A percentile compares a stretch with the other conserved stretches of the same genome.
Evolutionary conservation across 106 monocot species (phyloP).

Genomic region (Apostasia shenzhenica): DNA sequence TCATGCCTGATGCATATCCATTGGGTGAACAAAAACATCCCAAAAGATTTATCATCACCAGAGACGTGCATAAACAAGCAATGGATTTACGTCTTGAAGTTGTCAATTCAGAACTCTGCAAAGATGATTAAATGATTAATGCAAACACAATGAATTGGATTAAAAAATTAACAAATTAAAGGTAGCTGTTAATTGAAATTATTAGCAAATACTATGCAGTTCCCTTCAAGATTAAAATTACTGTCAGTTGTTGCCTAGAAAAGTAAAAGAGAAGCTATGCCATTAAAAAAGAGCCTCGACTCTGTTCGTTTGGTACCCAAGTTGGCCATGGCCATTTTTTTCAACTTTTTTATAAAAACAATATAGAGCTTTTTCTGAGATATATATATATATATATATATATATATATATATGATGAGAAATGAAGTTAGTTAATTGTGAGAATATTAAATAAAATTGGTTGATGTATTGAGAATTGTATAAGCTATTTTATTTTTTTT

Average conservation of each 20-base stretch:
- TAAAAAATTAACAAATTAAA: not conserved
- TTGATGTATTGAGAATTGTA: too few relatives aligned
- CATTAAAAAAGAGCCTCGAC: too few relatives aligned
- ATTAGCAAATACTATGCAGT: not conserved
- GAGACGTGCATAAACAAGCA: constrained; percentile 58
- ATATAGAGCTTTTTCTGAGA: not conserved
- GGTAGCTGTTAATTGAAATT: not conserved
- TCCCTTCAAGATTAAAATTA: not conserved
- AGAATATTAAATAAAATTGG: too few relatives aligned
- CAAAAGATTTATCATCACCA: constrained; percentile 48
- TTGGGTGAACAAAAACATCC: constrained; percentile 17
- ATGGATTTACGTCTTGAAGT: constrained; percentile 66
- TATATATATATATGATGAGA: not conserved
- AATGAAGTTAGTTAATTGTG: too few relatives aligned
- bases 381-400: not conserved
- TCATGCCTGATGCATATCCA: constrained; percentile 27
- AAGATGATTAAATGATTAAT: not conserved
- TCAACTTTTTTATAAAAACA: not conserved
- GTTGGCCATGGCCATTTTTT: too few relatives aligned
- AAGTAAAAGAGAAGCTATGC: not conserved
- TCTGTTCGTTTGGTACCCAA: not conserved
- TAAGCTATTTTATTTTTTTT: too few relatives aligned
- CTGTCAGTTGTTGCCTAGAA: not conserved
- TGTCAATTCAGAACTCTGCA: constrained; percentile 21
- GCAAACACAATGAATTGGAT: not conserved